Percentiles rank a stretch among this genome's conserved stretches.
phyloP scores from a whole-genome alignment of 495 filamentous ascomycete species.

The Penicillium mononematosum region DNA sequence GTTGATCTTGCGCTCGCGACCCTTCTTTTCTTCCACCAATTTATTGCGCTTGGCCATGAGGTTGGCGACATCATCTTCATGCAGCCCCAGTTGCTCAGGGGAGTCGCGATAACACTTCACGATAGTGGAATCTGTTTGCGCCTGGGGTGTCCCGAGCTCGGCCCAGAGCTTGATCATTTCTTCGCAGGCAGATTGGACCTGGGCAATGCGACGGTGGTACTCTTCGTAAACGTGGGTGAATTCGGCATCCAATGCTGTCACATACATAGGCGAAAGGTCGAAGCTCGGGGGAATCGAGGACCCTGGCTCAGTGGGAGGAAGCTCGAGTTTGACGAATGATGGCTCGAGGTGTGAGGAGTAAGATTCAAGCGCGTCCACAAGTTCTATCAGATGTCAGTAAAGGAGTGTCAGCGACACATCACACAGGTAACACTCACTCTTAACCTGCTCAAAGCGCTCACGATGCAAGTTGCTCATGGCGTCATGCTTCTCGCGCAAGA shows the following conservation, averaged over 20 bases:
- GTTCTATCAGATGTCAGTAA: conserved; percentile 58
- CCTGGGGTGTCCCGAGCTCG: conserved; percentile 87
- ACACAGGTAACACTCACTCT: conserved; percentile 59
- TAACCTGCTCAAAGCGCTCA: conserved; percentile 90
- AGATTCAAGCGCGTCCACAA: conserved; percentile 88
- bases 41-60: conserved; percentile 75
- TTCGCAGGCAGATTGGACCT: conserved; percentile 71
- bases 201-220: conserved; percentile 74
- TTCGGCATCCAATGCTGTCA: conserved; percentile 81
- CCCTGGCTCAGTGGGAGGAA: conserved; percentile 77
- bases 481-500: conserved; percentile 80
- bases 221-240: conserved; percentile 94
- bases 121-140: conserved; percentile 83
- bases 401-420: not conserved
- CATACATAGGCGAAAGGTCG: conserved; percentile 85
- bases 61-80: conserved; percentile 74
- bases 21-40: conserved; percentile 88
- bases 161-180: conserved; percentile 94
- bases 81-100: conserved; percentile 89
- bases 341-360: conserved; percentile 93
- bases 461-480: conserved; percentile 76
- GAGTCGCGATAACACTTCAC: conserved; percentile 85
- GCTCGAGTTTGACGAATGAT: conserved; percentile 72
- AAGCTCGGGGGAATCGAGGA: conserved; percentile 75
- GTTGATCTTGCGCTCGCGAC: conserved; percentile 75